Evolutionary conservation across 257 asterid genomes (phyloP), one percentile per base, ranked within the genome.

Genomic region (Anisodus acutangulus): DNA sequence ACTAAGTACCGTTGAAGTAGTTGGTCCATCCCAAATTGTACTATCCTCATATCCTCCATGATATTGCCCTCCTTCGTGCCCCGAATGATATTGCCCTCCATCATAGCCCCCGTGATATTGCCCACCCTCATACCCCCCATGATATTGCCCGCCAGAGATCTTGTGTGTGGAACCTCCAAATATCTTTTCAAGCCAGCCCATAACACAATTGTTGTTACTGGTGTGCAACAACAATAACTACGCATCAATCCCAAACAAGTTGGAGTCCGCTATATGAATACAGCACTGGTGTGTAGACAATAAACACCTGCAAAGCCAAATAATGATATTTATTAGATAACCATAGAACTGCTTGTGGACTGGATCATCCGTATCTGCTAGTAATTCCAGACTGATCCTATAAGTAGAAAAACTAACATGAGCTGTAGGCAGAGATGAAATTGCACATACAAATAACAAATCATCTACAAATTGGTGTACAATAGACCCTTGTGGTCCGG

Each of bases 101-200:
- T 92, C 96, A 26, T 90, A 88, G 78, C 87, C 92, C 83, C 98
- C 97, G 85, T 91, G 93, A 85, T 91, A 89, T 85, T 92, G 98
- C 84, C 98, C 99, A 87, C 87, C 57, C 39, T 68, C 76, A 13
- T 68, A 72, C 26, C 85, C 62, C 7, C 94, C 87, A 90, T 91
- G 79, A 94, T 87, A 84, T 51, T 78, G 63, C n/a, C 98, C 98
- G 82, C 85, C 91, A 66, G 94, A 92, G 85, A 96, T 92, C 94
- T 93, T 96, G 85, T 97, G 89, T 66, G 95, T 86, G 98, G 98
- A 96, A 83, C 94, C 94, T 95, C 95, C 95, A 76, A 87, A 68
- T 63, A 81, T 87, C 72, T 43, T 79, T 60, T 85, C 84, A 8
- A 60, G 8, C 84, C 84, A 17, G 64, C 84, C 79, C 78, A 53